Conservation (phyloP, 495 filamentous ascomycete species). For the Sporormia fimetaria region DNA sequence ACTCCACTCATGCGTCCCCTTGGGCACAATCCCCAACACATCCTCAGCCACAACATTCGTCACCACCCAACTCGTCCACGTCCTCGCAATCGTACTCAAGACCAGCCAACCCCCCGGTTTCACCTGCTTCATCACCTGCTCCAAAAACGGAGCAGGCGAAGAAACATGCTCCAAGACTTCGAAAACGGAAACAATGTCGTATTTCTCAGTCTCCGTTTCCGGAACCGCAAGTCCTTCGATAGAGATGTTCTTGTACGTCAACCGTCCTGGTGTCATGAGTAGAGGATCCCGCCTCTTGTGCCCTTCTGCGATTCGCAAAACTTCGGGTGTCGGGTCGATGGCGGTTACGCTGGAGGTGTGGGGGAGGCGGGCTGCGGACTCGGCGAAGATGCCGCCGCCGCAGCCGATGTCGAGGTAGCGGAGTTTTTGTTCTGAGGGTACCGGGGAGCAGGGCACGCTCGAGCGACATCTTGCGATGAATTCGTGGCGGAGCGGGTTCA, state of each 20-base stretch:
- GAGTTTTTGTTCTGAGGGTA: conserved; percentile 4
- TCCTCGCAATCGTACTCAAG: conserved; percentile 80
- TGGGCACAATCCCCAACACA: conserved; percentile 73
- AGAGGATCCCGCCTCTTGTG: conserved; percentile 61
- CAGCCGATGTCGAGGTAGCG: conserved; percentile 88
- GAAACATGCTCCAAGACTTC: conserved; percentile 91
- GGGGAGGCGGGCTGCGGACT: conserved; percentile 69
- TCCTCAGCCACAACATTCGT: conserved; percentile 92
- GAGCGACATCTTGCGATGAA: conserved; percentile 68
- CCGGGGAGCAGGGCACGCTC: conserved; percentile 32
- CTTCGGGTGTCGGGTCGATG: conserved; percentile 71
- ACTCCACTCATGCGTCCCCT: conserved; percentile 87
- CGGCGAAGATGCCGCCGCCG: conserved; percentile 92
- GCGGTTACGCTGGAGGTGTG: conserved; percentile 59
- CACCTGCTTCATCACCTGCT: conserved; percentile 55
- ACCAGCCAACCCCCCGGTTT: conserved; percentile 88
- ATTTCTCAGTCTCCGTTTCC: conserved; percentile 29
- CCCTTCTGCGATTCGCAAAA: conserved; percentile 63
- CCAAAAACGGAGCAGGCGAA: conserved; percentile 57
- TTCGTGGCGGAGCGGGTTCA: conserved; percentile 93
- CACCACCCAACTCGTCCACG: conserved; percentile 73
- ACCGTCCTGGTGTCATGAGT: conserved; percentile 41
- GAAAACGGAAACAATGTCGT: conserved; percentile 74
- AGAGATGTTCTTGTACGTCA: conserved; percentile 58
- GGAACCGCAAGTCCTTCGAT: conserved; percentile 55